phyloP scores from a whole-genome alignment of 371 early-diverging fungal genomes.

The Actinomucor elegans region DNA sequence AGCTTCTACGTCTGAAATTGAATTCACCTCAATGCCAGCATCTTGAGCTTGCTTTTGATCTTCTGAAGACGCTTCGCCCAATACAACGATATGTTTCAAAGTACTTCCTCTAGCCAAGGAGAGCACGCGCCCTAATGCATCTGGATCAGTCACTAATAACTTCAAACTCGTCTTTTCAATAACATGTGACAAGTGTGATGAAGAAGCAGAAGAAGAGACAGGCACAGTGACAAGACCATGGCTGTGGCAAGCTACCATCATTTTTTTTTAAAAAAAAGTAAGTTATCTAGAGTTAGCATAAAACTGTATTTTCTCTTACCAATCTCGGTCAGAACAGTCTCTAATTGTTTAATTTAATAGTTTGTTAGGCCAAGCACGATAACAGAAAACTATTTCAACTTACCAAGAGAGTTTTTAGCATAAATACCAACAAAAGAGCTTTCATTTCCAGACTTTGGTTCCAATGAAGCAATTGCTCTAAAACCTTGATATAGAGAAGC shows the following conservation, averaged over 20 bases:
- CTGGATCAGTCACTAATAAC: conserved; percentile 30
- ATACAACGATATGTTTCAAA: conserved; percentile 27
- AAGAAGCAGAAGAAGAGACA: conserved; percentile 32
- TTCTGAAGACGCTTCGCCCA: conserved; percentile 22
- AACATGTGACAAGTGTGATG: conserved; percentile 30
- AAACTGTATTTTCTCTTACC: conserved; percentile 19
- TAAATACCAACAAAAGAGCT: conserved; percentile 55
- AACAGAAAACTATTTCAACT: background rate
- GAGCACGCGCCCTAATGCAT: conserved; percentile 18
- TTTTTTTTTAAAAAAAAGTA: no score
- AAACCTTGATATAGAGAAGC: conserved; percentile 27
- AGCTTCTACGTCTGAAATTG: conserved; percentile 34
- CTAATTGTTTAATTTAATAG: conserved; percentile 7
- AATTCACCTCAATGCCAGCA: conserved; percentile 23
- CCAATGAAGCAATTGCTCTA: conserved; percentile 29
- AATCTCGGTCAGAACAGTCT: conserved; percentile 36
- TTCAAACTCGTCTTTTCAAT: conserved; percentile 26
- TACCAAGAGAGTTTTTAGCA: conserved; percentile 50
- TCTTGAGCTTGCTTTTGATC: conserved; percentile 16
- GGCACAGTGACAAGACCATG: conserved; percentile 46
- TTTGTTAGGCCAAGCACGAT: background rate
- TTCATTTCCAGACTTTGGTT: conserved; percentile 43
- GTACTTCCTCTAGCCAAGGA: conserved; percentile 17
- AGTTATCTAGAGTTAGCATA: no score
- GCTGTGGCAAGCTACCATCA: conserved; percentile 34